phyloP scores from a whole-genome alignment of 208 protist species.

The Lotmaria passim region DNA sequence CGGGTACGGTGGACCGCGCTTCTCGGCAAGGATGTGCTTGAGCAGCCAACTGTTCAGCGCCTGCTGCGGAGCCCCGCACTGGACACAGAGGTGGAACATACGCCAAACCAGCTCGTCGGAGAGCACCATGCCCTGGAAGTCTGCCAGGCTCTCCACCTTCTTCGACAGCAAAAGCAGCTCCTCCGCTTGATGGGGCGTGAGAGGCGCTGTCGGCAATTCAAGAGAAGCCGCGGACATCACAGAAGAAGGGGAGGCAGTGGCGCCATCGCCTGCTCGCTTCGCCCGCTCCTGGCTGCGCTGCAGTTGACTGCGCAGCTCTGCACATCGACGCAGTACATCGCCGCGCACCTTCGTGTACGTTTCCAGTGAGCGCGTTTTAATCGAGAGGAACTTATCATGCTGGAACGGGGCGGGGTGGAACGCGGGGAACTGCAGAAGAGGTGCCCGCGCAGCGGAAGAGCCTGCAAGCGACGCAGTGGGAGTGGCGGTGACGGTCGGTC shows the following conservation, averaged over 20 bases:
- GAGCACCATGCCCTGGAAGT: conserved; percentile 65
- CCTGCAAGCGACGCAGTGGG: neutral
- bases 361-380: conserved; percentile 66
- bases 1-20: conserved; percentile 47
- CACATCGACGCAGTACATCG: conserved; percentile 49
- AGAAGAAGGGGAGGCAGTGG: neutral
- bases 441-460: neutral
- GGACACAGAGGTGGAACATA: conserved; percentile 56
- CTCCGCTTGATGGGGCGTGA: conserved; percentile 50
- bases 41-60: conserved; percentile 45
- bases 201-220: conserved; percentile 11
- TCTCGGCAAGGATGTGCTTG: conserved; percentile 36
- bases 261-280: neutral
- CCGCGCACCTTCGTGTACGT: conserved; percentile 50
- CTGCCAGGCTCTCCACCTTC: conserved; percentile 52
- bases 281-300: conserved; percentile 11
- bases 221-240: neutral
- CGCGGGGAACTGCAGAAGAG: conserved; percentile 37
- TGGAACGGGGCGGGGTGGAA: conserved; percentile 65
- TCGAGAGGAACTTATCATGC: conserved; percentile 81
- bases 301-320: conserved; percentile 33
- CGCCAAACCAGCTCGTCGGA: conserved; percentile 68
- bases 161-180: conserved; percentile 54
- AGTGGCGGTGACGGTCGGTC: neutral
- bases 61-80: conserved; percentile 42